Evolutionary conservation across 1,284 basidiomycete genomes (phyloP).

Genomic region (Ustilago cynodontis): DNA sequence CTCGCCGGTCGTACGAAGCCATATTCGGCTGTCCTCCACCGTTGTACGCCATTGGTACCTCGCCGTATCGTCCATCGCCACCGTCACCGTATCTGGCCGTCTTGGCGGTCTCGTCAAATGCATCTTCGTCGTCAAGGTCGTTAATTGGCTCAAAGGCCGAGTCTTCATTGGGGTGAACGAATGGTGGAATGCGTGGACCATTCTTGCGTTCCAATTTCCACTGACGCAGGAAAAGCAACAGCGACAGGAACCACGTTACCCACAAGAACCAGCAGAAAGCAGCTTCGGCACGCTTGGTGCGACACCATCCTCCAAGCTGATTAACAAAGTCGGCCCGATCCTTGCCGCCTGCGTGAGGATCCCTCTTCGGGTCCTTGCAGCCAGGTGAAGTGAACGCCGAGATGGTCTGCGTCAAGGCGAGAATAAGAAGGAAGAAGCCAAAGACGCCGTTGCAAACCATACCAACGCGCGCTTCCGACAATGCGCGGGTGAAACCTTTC

Average conservation of each 20-base stretch:
- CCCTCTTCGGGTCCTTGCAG: conserved; percentile 60
- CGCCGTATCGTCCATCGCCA: conserved; percentile 34
- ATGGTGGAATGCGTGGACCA: conserved; percentile 64
- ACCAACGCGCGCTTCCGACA: conserved; percentile 59
- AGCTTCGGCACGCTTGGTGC: conserved; percentile 60
- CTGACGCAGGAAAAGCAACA: conserved; percentile 59
- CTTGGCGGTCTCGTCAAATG: conserved; percentile 36
- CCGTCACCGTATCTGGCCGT: conserved; percentile 48
- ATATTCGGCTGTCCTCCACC: conserved; percentile 14
- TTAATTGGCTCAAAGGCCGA: conserved; percentile 62
- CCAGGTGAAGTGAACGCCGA: conserved; percentile 58
- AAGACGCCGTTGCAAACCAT: conserved; percentile 58
- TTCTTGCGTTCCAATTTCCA: conserved; percentile 64
- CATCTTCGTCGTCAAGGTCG: conserved; percentile 50
- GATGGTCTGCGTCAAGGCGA: conserved; percentile 60
- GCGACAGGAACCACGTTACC: conserved; percentile 50
- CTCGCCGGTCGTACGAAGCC: conserved; percentile 43
- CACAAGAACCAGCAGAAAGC: conserved; percentile 65
- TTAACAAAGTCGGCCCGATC: conserved; percentile 50
- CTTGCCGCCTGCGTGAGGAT: conserved; percentile 56
- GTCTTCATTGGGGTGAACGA: conserved; percentile 60
- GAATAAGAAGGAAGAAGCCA: conserved; percentile 49
- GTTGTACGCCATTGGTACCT: not conserved
- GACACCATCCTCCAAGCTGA: conserved; percentile 58
- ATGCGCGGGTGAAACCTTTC: conserved; percentile 42